Conservation (phyloP, 2,329 filamentous ascomycete species). For the Pyrenophora tritici-repentis region DNA sequence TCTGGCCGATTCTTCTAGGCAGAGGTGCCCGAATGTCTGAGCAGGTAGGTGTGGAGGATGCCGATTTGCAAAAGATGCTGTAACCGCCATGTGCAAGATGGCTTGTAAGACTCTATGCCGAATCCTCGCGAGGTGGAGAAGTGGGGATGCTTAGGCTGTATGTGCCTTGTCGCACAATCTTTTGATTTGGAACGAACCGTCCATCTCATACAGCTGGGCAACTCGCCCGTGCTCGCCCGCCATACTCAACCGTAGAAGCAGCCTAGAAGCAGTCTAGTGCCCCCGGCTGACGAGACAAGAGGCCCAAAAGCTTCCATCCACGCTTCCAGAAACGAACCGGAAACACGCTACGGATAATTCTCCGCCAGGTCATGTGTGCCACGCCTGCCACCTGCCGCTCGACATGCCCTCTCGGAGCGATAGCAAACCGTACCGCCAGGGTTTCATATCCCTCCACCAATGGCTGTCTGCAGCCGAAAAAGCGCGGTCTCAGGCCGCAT, state of each 20-base stretch:
- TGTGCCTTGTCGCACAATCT: background rate
- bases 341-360: constrained; percentile 5
- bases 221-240: background rate
- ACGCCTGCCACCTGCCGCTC: constrained; percentile 9
- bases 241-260: background rate
- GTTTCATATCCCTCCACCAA: constrained; percentile 8
- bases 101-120: constrained; percentile 1
- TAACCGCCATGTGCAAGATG: background rate
- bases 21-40: background rate
- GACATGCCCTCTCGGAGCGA: constrained; percentile 17
- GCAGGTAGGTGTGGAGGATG: background rate
- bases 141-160: background rate
- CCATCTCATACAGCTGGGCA: background rate
- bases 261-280: constrained; percentile 3
- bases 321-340: constrained; percentile 13
- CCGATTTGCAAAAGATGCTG: background rate
- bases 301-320: background rate
- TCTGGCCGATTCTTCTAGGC: no score
- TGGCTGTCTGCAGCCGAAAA: constrained; percentile 6
- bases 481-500: background rate
- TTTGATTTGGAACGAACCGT: no score
- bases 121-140: constrained; percentile 3
- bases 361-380: constrained; percentile 2
- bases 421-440: constrained; percentile 11
- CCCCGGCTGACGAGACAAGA: background rate